Conservation (phyloP, 495 filamentous ascomycete genomes). For the Pyrenula aspistea region DNA sequence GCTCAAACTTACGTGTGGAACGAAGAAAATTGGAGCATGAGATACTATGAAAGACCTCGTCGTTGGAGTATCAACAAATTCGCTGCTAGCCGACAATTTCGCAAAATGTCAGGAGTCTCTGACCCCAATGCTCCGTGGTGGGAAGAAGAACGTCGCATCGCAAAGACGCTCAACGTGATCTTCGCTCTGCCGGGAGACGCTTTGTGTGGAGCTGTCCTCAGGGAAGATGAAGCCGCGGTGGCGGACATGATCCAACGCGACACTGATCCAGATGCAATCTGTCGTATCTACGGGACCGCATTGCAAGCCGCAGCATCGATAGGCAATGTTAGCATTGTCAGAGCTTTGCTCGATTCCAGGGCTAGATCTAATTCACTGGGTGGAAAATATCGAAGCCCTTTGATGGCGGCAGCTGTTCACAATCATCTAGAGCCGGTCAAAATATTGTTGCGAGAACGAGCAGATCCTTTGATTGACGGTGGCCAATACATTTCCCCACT, state of each 20-base stretch:
- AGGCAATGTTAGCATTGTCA: no score
- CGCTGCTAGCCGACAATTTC: constrained; percentile 2
- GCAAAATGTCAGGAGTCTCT: background rate
- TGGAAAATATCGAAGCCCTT: constrained; percentile 4
- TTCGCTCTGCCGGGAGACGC: constrained; percentile 1
- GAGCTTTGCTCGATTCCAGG: no score
- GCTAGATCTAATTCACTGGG: constrained; percentile 1
- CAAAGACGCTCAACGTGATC: constrained; percentile 1
- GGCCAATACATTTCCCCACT: constrained; percentile 1
- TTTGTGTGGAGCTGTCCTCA: background rate
- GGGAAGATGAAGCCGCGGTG: background rate
- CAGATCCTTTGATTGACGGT: background rate
- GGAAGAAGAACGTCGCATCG: constrained; percentile 2
- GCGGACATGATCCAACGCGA: background rate
- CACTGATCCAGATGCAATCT: constrained; percentile 1
- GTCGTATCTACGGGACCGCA: constrained; percentile 2
- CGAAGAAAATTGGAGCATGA: no score
- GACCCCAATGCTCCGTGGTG: background rate
- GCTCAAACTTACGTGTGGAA: no score
- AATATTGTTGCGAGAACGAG: background rate
- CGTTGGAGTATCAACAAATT: background rate
- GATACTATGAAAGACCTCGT: background rate
- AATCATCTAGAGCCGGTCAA: constrained; percentile 1
- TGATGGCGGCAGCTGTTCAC: constrained; percentile 1
- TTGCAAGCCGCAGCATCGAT: no score